phyloP scores from a whole-genome alignment of 768 basidiomycete genomes.

The Suillus sp. region DNA sequence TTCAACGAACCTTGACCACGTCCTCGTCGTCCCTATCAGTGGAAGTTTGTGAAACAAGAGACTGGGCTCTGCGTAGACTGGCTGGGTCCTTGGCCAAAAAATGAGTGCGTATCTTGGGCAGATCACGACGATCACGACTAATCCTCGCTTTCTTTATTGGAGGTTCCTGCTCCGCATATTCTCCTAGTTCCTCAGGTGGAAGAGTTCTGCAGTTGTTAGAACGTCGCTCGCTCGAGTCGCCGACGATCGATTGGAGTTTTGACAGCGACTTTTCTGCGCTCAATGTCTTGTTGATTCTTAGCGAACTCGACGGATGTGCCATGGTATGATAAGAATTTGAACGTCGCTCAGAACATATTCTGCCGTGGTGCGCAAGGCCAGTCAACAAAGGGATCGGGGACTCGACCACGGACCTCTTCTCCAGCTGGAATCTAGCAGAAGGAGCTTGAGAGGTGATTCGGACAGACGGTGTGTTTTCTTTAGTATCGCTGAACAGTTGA shows the following conservation, averaged over 20 bases:
- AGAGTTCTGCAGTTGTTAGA: background rate
- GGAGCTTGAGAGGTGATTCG: background rate
- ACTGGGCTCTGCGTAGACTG: slow-evolving; percentile 43
- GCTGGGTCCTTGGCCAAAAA: slow-evolving; percentile 38
- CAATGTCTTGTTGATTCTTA: background rate
- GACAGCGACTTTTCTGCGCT: background rate
- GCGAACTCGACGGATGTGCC: background rate
- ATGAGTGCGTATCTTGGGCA: background rate
- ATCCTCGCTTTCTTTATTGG: slow-evolving; percentile 25
- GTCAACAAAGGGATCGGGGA: background rate
- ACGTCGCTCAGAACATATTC: background rate
- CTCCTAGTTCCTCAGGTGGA: background rate
- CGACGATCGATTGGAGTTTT: background rate
- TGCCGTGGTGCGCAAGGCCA: background rate
- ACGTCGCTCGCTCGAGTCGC: background rate
- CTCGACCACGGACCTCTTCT: background rate
- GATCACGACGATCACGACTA: slow-evolving; percentile 7
- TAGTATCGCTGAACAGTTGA: background rate
- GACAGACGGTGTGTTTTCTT: background rate
- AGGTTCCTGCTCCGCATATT: background rate
- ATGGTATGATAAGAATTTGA: background rate
- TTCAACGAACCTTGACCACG: slow-evolving; percentile 16
- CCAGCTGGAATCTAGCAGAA: background rate
- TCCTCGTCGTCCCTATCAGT: slow-evolving; percentile 17
- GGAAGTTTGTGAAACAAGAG: slow-evolving; percentile 36